Conservation (phyloP, 371 early-diverging fungal genomes). For the Circinella umbellata region DNA sequence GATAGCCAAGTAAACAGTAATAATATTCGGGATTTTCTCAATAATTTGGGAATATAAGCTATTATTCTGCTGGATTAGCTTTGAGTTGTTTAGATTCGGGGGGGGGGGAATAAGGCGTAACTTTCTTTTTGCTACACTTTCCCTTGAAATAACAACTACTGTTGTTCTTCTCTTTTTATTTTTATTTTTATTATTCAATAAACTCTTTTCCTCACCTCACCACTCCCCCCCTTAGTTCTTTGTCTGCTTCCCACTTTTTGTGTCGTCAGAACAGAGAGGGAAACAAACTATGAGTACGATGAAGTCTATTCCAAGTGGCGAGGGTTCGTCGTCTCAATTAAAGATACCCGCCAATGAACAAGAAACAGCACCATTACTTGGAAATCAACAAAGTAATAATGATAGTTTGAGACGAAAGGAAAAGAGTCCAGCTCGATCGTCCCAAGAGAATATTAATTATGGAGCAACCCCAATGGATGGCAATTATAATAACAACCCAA, state of each 20-base stretch:
- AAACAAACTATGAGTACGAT: neutral
- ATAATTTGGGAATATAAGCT: no score
- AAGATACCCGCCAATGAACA: neutral
- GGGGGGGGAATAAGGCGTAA: no score
- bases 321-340: slow-evolving; percentile 9
- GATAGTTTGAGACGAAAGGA: slow-evolving; percentile 8
- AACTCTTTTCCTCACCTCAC: no score
- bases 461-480: neutral
- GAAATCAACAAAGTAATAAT: neutral
- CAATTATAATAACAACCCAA: neutral
- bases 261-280: neutral
- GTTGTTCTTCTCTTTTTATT: no score
- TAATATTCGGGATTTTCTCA: no score
- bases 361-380: neutral
- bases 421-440: slow-evolving; percentile 12
- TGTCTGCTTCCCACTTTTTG: neutral
- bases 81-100: no score
- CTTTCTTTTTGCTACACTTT: no score
- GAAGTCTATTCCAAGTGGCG: neutral
- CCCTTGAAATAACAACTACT: no score
- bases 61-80: no score
- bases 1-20: no score
- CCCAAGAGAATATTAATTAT: neutral
- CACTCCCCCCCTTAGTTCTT: no score
- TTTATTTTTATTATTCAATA: no score